Base-by-base conservation (phyloP, 352 stramenopile species). In the Pythium guiyangense region DNA sequence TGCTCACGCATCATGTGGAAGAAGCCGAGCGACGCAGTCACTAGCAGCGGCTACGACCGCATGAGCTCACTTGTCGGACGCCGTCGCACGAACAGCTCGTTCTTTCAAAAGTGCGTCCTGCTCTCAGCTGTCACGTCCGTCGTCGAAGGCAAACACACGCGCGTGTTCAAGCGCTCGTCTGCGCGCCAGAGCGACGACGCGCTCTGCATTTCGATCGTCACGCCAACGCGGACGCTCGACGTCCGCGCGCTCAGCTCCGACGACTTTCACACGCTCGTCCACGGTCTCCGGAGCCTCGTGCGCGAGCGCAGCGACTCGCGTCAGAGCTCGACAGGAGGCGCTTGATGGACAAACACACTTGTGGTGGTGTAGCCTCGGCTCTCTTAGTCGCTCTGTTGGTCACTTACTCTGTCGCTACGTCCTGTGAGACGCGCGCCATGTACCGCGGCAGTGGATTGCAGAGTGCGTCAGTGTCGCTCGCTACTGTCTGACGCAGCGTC, bases 191-290 rank as follows among this genome's bases (percentile, higher is more conserved):
- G 64, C 6, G 66, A 69, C 37, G 68, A 69, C 2, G 52, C 45
- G 1, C 37, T 62, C 34, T 82, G 73, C 42, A 52, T 82, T n/a
- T 79, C 73, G 18, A 62, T 82, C 25, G 58, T 79, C 46, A 69
- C 67, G 2, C 49, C 70, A 17, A 70, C 52, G 1, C 54, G 73
- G 43, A 82, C 73, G 8, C 68, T 82, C 17, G 73, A 79, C 55
- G 58, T 82, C n/a, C 70, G 62, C 48, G 66, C 73, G 0, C 50
- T 74, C 42, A 69, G 62, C 20, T 45, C 54, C 40, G 54, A 73
- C 35, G 62, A 60, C n/a, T 73, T 77, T 34, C 62, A 77, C 48
- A 47, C 65, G 22, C 60, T 82, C 0, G 66, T 66, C 25, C 54
- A 56, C 2, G 70, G 73, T 26, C 63, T 82, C 17, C 60, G 64